Percentiles rank a stretch among this genome's conserved stretches.
phyloP scores from a whole-genome alignment of 352 stramenopile species.

The Globisporangium viniferum region DNA sequence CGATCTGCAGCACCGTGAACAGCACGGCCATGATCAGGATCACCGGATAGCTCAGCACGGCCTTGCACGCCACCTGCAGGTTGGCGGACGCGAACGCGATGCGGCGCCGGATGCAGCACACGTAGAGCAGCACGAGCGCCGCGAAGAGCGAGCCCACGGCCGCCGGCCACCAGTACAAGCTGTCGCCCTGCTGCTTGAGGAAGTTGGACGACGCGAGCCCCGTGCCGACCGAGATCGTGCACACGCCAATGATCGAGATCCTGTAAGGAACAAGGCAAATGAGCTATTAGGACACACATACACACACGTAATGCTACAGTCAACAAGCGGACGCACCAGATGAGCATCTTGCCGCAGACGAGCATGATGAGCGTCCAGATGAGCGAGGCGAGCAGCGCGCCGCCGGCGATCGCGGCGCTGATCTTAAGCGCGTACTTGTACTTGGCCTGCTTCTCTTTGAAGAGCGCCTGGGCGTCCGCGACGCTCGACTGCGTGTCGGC shows the following conservation, averaged over 20 bases:
- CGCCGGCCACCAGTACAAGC: slow-evolving; percentile 50
- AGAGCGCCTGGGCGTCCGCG: slow-evolving; percentile 10
- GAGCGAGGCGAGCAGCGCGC: slow-evolving; percentile 35
- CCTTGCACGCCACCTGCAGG: slow-evolving; percentile 69
- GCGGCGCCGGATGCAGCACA: slow-evolving; percentile 50
- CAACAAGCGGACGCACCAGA: slow-evolving; percentile 30
- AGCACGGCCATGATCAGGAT: slow-evolving; percentile 65
- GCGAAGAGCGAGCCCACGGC: slow-evolving; percentile 38
- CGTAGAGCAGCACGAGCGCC: slow-evolving; percentile 45
- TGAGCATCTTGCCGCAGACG: slow-evolving; percentile 55
- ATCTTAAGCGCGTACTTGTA: slow-evolving; percentile 58
- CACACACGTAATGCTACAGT: no score
- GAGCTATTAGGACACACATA: neutral
- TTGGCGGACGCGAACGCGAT: slow-evolving; percentile 82
- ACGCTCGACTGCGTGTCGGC: slow-evolving; percentile 13
- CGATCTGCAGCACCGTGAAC: slow-evolving; percentile 68
- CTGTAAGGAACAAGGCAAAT: slow-evolving; percentile 7
- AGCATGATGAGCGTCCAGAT: slow-evolving; percentile 55
- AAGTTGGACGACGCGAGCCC: slow-evolving; percentile 37
- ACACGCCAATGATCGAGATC: slow-evolving; percentile 41
- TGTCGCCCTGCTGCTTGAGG: slow-evolving; percentile 36
- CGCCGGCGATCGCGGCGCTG: slow-evolving; percentile 39
- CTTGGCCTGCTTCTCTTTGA: slow-evolving; percentile 51
- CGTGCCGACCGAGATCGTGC: slow-evolving; percentile 34
- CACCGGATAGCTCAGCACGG: slow-evolving; percentile 71